Evolutionary conservation across 805 yeast genomes (phyloP), one percentile per base, ranked within the genome.

Genomic region (Priceomyces castillae): DNA sequence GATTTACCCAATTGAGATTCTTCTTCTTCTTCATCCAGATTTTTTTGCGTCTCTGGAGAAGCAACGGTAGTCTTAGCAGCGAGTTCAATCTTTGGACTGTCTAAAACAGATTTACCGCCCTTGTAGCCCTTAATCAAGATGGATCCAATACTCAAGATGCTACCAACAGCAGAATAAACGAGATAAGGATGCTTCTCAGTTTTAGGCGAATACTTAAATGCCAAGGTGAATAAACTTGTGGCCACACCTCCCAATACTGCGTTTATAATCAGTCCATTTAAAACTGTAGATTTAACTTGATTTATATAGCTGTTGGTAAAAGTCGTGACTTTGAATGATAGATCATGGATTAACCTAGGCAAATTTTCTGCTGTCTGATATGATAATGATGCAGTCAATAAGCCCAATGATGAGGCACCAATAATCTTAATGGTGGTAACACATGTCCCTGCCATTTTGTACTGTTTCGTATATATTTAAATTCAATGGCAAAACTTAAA

Each of bases 121-220:
- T 38, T 35, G 38, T 42, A 54, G 10, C 54, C 48, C 18, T 47
- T 50, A 33, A 49, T 52, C 39, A 43, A 46, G 26, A 58, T 40
- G 34, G 51, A 54, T 2, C 55, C 57, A n/a, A 65, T 46, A 7
- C 80, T 68, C 30, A 69, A 35, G 7, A 81, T 78, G 25, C 73
- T 73, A n/a, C 80, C 77, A 6, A 77, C 39, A n/a, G 83, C 73
- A 38, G 84, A 71, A 58, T 86, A 86, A 11, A 86, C 56, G 56
- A 86, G 72, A 58, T 85, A 86, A 16, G 94, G 94, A 62, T 86
- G 95, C 60, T 78, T 78, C 43, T 74, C 81, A 30, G 67, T 57
- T 4, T 61, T 51, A 16, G 86, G 80, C 0, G 89, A 80, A 39
- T 73, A 71, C 39, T 65, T 65, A 57, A 73, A 85, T n/a, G 84